phyloP scores from a whole-genome alignment of 805 yeast genomes.

The Metschnikowia baotianmanensis region DNA sequence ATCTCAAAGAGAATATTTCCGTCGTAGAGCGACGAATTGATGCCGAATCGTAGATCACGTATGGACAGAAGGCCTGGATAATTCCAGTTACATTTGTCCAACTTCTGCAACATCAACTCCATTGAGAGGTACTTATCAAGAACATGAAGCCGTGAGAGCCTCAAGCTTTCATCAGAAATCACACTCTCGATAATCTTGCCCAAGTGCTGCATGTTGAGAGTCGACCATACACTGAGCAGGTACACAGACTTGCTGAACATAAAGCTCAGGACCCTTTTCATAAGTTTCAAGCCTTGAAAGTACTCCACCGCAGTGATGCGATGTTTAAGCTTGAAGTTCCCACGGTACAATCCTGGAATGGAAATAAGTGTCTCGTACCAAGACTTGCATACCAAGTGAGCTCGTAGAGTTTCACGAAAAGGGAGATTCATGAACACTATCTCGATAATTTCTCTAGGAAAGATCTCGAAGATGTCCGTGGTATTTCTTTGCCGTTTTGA shows the following conservation, averaged over 20 bases:
- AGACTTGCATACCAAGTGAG: conserved; percentile 32
- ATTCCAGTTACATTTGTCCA: conserved; percentile 29
- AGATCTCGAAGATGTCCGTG: conserved; percentile 27
- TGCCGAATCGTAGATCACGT: conserved; percentile 25
- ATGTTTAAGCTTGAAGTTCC: conserved; percentile 24
- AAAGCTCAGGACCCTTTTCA: conserved; percentile 24
- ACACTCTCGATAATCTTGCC: conserved; percentile 27
- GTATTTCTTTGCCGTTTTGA: conserved; percentile 1
- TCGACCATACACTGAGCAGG: conserved; percentile 22
- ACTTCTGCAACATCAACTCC: conserved; percentile 24
- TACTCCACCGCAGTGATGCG: conserved; percentile 29
- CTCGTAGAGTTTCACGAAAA: conserved; percentile 22
- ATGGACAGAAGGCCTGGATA: conserved; percentile 22
- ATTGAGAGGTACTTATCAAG: conserved; percentile 26
- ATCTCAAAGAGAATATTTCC: conserved; percentile 20
- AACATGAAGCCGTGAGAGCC: conserved; percentile 27
- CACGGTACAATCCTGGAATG: conserved; percentile 27
- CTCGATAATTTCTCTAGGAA: conserved; percentile 33
- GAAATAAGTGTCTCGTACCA: conserved; percentile 32
- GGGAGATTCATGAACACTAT: conserved; percentile 25
- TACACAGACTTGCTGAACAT: conserved; percentile 20
- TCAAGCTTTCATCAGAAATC: conserved; percentile 23
- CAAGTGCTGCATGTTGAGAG: conserved; percentile 25
- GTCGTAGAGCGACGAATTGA: conserved; percentile 21
- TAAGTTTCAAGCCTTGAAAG: conserved; percentile 26